These are phyloP conservation scores for Angophora floribunda DNA, from an alignment of 345 rosid species.

Conservation along the genomic window DNA sequence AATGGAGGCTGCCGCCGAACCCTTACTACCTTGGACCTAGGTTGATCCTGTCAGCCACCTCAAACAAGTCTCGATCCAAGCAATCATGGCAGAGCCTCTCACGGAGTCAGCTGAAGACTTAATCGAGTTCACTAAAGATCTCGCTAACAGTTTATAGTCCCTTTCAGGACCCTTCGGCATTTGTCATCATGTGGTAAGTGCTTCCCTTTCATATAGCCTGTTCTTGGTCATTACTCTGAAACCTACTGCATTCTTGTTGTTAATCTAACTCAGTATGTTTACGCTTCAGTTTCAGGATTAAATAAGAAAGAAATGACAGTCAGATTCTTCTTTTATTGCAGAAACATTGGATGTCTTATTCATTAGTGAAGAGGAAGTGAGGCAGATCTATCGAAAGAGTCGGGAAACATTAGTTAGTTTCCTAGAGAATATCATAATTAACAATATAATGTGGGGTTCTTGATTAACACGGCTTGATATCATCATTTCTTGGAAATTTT, in stretches of 20 bases:
- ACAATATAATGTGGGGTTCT: background rate
- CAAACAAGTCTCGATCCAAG: too few species aligned
- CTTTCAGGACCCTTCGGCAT: slow-evolving; percentile 52
- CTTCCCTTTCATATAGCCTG: background rate
- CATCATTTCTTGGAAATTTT: background rate
- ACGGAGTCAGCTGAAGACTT: slow-evolving; percentile 62
- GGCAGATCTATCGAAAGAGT: background rate
- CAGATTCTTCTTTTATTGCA: too few species aligned
- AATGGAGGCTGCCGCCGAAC: too few species aligned
- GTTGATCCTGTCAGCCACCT: background rate
- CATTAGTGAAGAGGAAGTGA: background rate
- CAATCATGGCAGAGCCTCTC: slow-evolving; percentile 45
- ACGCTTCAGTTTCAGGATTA: slow-evolving; percentile 21
- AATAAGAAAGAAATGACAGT: slow-evolving; percentile 49
- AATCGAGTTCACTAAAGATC: slow-evolving; percentile 48
- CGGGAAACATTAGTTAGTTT: background rate
- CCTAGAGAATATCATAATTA: too few species aligned
- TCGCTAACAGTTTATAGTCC: slow-evolving; percentile 50
- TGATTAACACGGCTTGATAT: background rate
- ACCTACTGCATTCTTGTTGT: background rate
- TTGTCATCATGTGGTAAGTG: slow-evolving; percentile 67
- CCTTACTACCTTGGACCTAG: too few species aligned
- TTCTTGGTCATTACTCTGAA: too few species aligned
- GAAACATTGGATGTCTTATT: background rate
- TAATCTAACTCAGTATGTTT: background rate